A percentile compares a stretch with the other conserved stretches of the same genome.
phyloP scores from a whole-genome alignment of 2,329 filamentous ascomycete genomes.

The Geoglossum cookeanum region DNA sequence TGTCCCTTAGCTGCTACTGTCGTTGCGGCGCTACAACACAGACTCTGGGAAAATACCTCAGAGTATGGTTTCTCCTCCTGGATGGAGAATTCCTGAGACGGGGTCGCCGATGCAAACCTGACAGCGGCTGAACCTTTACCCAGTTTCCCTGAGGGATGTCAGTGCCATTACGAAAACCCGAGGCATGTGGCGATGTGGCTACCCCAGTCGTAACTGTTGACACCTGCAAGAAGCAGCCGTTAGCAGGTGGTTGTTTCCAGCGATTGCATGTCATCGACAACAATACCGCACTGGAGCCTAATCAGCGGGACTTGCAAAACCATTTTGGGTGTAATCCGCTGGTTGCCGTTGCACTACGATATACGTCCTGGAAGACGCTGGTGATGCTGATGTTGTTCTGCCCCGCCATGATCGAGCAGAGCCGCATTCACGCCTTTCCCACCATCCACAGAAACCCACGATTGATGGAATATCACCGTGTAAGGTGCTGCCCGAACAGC shows the following conservation, averaged over 20 bases:
- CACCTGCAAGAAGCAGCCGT: constrained; percentile 33
- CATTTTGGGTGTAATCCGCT: constrained; percentile 17
- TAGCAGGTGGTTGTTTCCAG: constrained; percentile 4
- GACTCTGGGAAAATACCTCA: constrained; percentile 38
- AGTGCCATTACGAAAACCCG: neutral
- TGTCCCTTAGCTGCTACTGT: constrained; percentile 6
- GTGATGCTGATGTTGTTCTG: neutral
- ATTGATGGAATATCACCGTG: neutral
- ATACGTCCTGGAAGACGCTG: neutral
- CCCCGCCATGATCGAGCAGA: neutral
- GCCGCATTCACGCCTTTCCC: neutral
- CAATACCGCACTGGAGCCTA: constrained; percentile 45
- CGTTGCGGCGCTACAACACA: neutral
- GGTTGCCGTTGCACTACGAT: neutral
- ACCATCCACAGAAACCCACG: neutral
- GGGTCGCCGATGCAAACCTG: constrained; percentile 71
- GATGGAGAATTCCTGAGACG: constrained; percentile 53
- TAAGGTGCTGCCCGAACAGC: neutral
- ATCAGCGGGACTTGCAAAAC: constrained; percentile 55
- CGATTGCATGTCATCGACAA: constrained; percentile 11
- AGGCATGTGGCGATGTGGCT: neutral
- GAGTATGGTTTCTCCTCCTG: constrained; percentile 83
- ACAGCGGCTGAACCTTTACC: constrained; percentile 76
- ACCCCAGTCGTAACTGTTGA: constrained; percentile 98
- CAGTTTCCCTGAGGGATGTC: constrained; percentile 47